Percentiles rank a stretch among this genome's conserved stretches.
Evolutionary conservation across 108 stramenopile genomes (phyloP).

Genomic region (Fistulifera solaris): DNA sequence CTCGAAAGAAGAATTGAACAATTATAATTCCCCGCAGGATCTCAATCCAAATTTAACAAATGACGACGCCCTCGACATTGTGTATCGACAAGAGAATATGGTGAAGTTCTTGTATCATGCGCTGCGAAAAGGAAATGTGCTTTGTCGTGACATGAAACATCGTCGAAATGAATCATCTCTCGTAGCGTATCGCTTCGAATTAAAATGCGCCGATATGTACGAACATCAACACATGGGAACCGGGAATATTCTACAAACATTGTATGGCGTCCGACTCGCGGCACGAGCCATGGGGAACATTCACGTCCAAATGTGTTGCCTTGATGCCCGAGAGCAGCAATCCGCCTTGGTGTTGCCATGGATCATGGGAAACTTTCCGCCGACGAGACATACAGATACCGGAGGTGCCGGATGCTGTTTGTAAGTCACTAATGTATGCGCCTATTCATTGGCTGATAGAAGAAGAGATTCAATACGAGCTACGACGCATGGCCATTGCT

Average conservation of each 20-base stretch:
- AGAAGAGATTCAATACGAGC: slow-evolving; percentile 3
- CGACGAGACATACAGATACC: too few species aligned
- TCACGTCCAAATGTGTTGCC: background rate
- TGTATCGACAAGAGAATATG: too few species aligned
- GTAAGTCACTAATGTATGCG: background rate
- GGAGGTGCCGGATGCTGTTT: background rate
- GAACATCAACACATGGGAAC: background rate
- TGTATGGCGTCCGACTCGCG: slow-evolving; percentile 5
- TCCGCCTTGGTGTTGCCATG: background rate
- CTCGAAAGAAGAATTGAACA: too few species aligned
- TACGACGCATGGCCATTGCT: slow-evolving; percentile 5
- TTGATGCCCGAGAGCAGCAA: background rate
- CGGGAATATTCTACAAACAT: background rate
- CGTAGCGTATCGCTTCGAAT: too few species aligned
- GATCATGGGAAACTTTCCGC: slow-evolving; percentile 2
- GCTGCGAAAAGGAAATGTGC: too few species aligned
- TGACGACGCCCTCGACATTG: too few species aligned
- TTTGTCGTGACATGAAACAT: too few species aligned
- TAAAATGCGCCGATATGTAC: background rate
- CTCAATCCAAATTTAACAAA: too few species aligned
- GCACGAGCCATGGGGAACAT: background rate
- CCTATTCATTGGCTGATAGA: background rate
- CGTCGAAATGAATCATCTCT: too few species aligned
- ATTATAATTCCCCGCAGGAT: too few species aligned
- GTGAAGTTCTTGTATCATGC: too few species aligned